A percentile compares a stretch with the other conserved stretches of the same genome.
These are phyloP conservation scores for Globisporangium paddicum DNA, from an alignment of 352 stramenopile species.

Conservation along the genomic window DNA sequence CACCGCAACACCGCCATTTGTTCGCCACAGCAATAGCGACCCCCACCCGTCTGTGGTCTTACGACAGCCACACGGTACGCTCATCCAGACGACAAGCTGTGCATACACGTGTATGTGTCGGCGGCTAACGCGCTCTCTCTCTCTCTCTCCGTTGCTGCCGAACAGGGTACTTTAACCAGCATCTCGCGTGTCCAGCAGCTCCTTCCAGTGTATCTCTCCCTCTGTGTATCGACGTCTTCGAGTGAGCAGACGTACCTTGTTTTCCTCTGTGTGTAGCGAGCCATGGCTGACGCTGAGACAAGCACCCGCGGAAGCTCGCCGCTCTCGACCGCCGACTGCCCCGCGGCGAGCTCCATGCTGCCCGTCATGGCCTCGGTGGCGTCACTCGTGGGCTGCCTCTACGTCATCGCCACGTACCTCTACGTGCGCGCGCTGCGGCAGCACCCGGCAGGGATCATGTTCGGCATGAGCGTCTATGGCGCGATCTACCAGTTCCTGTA, in stretches of 20 bases:
- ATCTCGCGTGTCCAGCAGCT: no score
- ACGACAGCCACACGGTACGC: slow-evolving; percentile 1
- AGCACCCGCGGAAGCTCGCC: slow-evolving; percentile 1
- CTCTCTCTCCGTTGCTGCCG: no score
- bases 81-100: no score
- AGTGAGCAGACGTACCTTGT: not conserved
- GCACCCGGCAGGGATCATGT: slow-evolving; percentile 83
- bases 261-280: no score
- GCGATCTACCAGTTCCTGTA: slow-evolving; percentile 82
- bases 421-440: slow-evolving; percentile 63
- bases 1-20: slow-evolving; percentile 1
- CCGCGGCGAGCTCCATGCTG: slow-evolving; percentile 37
- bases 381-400: slow-evolving; percentile 71
- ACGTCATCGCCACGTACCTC: slow-evolving; percentile 71
- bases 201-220: no score
- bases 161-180: no score
- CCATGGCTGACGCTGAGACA: slow-evolving; percentile 9
- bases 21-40: slow-evolving; percentile 5
- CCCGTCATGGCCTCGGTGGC: slow-evolving; percentile 58
- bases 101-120: not conserved
- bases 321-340: slow-evolving; percentile 27
- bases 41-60: not conserved
- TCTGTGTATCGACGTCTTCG: not conserved
- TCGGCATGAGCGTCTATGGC: slow-evolving; percentile 81
- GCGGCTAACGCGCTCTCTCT: no score